A percentile compares a stretch with the other conserved stretches of the same genome.
phyloP scores from a whole-genome alignment of 345 rosid genomes.

The Populus davidiana region DNA sequence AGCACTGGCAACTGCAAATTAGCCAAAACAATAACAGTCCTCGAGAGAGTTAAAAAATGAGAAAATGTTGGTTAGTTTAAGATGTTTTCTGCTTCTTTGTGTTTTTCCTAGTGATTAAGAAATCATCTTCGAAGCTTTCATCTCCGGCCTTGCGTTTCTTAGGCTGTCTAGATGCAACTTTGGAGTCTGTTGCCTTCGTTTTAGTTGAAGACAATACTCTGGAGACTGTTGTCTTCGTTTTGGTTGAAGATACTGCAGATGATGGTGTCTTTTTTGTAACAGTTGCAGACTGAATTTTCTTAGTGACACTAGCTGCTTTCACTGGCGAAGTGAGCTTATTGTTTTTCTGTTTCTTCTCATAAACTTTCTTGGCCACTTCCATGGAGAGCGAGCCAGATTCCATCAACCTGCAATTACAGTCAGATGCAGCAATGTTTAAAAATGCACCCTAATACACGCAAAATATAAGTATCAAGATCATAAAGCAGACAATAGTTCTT shows the following conservation, averaged over 20 bases:
- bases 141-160: conserved; percentile 54
- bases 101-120: conserved; percentile 22
- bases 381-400: conserved; percentile 82
- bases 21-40: background rate
- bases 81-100: conserved; percentile 56
- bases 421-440: background rate
- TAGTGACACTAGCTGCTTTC: conserved; percentile 42
- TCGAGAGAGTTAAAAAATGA: background rate
- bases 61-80: background rate
- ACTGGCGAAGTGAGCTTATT: conserved; percentile 49
- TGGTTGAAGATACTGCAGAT: conserved; percentile 2
- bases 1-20: background rate
- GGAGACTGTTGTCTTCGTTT: conserved; percentile 19
- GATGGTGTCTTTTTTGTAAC: conserved; percentile 27
- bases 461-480: background rate
- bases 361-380: conserved; percentile 64
- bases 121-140: conserved; percentile 47
- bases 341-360: conserved; percentile 64
- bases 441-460: background rate
- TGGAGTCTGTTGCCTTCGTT: conserved; percentile 45
- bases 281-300: conserved; percentile 38
- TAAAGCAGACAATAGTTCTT: background rate
- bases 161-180: conserved; percentile 34
- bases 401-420: conserved; percentile 72
- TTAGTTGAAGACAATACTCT: conserved; percentile 30